Conservation (phyloP, 352 stramenopile species). For the Globisporangium uncinulatum region DNA sequence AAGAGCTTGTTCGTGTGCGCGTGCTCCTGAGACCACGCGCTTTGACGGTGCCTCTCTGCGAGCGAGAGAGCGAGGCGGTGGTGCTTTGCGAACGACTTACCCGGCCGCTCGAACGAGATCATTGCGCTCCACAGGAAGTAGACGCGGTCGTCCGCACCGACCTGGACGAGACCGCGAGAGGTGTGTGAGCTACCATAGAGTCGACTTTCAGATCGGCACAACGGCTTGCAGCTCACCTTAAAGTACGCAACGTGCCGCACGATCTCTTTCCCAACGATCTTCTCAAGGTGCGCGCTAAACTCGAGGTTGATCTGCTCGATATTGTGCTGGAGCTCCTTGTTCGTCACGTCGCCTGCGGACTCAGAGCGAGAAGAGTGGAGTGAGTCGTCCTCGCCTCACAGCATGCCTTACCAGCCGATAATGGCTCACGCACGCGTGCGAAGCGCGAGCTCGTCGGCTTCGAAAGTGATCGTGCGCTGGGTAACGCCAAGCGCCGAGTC, state of each 20-base stretch:
- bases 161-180: constrained; percentile 15
- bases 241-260: constrained; percentile 56
- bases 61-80: constrained; percentile 30
- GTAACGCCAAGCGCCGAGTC: constrained; percentile 28
- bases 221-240: constrained; percentile 30
- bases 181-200: too few relatives aligned
- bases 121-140: constrained; percentile 70
- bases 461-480: constrained; percentile 59
- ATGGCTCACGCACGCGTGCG: constrained; percentile 28
- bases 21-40: constrained; percentile 1
- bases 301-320: constrained; percentile 59
- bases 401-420: background rate
- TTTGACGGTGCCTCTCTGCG: constrained; percentile 10
- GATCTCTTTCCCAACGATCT: constrained; percentile 61
- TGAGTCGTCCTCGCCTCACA: background rate
- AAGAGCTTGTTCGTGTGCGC: constrained; percentile 10
- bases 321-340: constrained; percentile 30
- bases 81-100: constrained; percentile 38
- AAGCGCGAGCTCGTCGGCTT: constrained; percentile 35
- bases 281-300: constrained; percentile 46
- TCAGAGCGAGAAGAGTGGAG: background rate
- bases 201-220: background rate
- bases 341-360: constrained; percentile 38
- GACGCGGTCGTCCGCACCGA: constrained; percentile 50
- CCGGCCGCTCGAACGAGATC: constrained; percentile 49